Percentiles rank a stretch among this genome's conserved stretches.
phyloP scores from a whole-genome alignment of 352 stramenopile species.

The Phytophthora europaea region DNA sequence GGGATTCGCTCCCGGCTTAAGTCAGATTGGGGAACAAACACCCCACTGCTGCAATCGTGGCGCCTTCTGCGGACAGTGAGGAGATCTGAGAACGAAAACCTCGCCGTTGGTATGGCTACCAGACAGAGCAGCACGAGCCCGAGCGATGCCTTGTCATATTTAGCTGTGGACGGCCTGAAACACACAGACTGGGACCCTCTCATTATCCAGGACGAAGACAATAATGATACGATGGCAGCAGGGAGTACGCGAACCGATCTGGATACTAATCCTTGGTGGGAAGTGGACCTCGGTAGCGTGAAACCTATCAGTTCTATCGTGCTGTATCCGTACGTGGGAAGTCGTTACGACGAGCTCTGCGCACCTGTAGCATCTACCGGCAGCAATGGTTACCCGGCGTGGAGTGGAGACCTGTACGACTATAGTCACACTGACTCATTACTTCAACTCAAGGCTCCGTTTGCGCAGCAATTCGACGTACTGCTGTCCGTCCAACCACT shows the following conservation, averaged over 20 bases:
- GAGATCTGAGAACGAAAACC: slow-evolving; percentile 69
- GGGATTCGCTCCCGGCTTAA: slow-evolving; percentile 61
- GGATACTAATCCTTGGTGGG: slow-evolving; percentile 70
- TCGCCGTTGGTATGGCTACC: slow-evolving; percentile 66
- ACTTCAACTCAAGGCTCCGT: slow-evolving; percentile 58
- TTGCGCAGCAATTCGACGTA: slow-evolving; percentile 64
- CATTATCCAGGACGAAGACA: slow-evolving; percentile 21
- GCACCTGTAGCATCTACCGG: not conserved
- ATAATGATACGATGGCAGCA: slow-evolving; percentile 29
- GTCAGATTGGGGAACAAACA: slow-evolving; percentile 52
- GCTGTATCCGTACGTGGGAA: slow-evolving; percentile 64
- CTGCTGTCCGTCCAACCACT: slow-evolving; percentile 46
- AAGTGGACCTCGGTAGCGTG: slow-evolving; percentile 67
- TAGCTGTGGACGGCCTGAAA: slow-evolving; percentile 62
- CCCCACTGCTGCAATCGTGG: slow-evolving; percentile 53
- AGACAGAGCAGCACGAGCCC: slow-evolving; percentile 68
- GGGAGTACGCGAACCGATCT: slow-evolving; percentile 58
- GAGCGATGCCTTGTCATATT: slow-evolving; percentile 43
- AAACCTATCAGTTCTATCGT: slow-evolving; percentile 58
- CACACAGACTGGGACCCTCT: slow-evolving; percentile 53
- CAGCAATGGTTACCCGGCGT: slow-evolving; percentile 31
- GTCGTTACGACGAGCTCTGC: slow-evolving; percentile 49
- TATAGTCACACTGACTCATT: slow-evolving; percentile 49
- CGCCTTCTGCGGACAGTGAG: slow-evolving; percentile 59
- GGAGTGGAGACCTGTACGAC: slow-evolving; percentile 54